These are phyloP conservation scores for Kwoniella shivajii DNA, from an alignment of 1,284 basidiomycete genomes.

Conservation along the genomic window DNA sequence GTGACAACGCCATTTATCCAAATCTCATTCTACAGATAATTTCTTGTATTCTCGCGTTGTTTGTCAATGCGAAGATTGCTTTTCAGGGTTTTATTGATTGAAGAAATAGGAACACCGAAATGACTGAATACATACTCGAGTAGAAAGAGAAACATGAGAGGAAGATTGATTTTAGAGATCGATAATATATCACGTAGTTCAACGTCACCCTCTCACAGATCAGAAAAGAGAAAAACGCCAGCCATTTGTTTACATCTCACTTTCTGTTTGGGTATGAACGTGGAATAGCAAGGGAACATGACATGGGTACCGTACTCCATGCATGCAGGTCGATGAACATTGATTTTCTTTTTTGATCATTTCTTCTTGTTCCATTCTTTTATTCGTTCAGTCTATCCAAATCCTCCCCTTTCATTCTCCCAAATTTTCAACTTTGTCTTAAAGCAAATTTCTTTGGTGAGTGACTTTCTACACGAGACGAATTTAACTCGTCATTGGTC, in stretches of 20 bases:
- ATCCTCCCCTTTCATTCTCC: background rate
- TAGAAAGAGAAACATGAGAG: background rate
- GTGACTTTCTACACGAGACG: background rate
- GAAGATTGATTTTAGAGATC: background rate
- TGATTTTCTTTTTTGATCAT: background rate
- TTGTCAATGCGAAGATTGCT: too few species aligned
- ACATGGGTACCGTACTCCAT: too few species aligned
- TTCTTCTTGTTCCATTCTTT: background rate
- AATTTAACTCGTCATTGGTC: constrained; percentile 5
- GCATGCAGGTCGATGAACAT: background rate
- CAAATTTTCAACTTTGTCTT: background rate
- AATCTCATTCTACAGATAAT: too few species aligned
- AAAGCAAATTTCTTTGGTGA: constrained; percentile 5
- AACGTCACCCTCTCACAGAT: background rate
- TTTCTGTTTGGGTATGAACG: background rate
- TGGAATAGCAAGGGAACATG: background rate
- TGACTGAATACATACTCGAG: background rate
- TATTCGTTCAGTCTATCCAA: background rate
- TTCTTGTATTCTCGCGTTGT: too few species aligned
- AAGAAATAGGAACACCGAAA: background rate
- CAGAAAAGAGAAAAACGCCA: constrained; percentile 6
- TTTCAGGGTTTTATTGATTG: too few species aligned
- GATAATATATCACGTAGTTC: background rate
- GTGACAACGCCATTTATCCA: too few species aligned
- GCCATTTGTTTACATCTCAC: constrained; percentile 12